These are phyloP conservation scores for Malus domestica DNA, from an alignment of 306 rosid species.

Conservation along the genomic window DNA sequence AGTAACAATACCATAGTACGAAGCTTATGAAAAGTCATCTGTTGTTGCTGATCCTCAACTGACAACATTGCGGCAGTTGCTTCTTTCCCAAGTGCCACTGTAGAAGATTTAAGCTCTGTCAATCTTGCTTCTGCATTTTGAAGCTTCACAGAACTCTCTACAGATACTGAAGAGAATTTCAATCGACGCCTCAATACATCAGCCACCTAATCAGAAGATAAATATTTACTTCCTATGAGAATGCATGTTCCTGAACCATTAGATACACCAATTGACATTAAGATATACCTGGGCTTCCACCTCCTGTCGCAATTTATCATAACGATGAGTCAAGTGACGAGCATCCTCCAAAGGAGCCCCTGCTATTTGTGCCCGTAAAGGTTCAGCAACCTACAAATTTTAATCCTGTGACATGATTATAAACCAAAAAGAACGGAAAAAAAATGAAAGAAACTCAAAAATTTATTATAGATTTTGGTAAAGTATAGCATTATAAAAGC, in stretches of 20 bases:
- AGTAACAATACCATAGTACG: slow-evolving; percentile 55
- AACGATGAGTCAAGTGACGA: slow-evolving; percentile 77
- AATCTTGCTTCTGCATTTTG: slow-evolving; percentile 77
- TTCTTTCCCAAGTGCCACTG: slow-evolving; percentile 79
- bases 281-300: slow-evolving; percentile 73
- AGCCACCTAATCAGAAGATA: slow-evolving; percentile 62
- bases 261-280: slow-evolving; percentile 23
- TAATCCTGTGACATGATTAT: slow-evolving; percentile 53
- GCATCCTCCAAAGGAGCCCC: slow-evolving; percentile 99
- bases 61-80: slow-evolving; percentile 84
- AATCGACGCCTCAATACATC: slow-evolving; percentile 87
- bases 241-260: slow-evolving; percentile 19
- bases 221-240: slow-evolving; percentile 16
- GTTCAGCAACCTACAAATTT: slow-evolving; percentile 66
- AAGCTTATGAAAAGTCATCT: slow-evolving; percentile 63
- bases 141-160: slow-evolving; percentile 68
- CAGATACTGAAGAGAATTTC: slow-evolving; percentile 66
- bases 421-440: slow-evolving; percentile 22
- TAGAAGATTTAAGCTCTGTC: slow-evolving; percentile 73
- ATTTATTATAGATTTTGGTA: not conserved
- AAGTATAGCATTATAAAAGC: not conserved
- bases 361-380: slow-evolving; percentile 72
- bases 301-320: slow-evolving; percentile 80
- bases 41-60: slow-evolving; percentile 86
- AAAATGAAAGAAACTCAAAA: slow-evolving; percentile 23